Base-by-base conservation (phyloP, 75 land plant genomes). In the Cupressus sempervirens region DNA sequence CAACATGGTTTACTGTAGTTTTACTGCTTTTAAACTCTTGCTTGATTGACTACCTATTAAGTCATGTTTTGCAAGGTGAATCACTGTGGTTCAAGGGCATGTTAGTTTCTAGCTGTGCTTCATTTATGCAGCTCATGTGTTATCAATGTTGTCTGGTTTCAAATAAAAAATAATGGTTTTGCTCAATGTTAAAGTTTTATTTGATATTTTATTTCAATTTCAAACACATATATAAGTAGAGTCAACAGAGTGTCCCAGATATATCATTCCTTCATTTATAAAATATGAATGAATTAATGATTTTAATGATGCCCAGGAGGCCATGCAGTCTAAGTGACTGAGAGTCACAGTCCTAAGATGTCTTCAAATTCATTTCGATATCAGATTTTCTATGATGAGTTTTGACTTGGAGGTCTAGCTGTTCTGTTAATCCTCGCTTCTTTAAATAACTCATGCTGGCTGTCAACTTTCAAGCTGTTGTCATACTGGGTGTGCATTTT, bases 1-100 rank as follows among this genome's bases (percentile, higher is more conserved):
- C 50, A 45, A 45, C 81, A 79, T 79, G 79, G 10, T 14, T 45
- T 72, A 45, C 23, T 79, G 40, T 79, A 79, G 13, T 79, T 79
- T 4, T 79, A 45, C 29, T n/a, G 11, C 4, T 11, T 79, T 43
- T 20, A 10, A 45, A 45, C 12, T 43, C 13, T 32, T 45, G 48
- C 45, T 79, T 79, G 29, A 45, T 23, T 79, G 26, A 26, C 20
- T 43, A 30, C 48, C 45, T 41, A 30, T n/a, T 26, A 23, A 43
- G 26, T n/a, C 26, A 45, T 79, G 81, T 43, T 79, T 45, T 45
- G 30, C 29, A 43, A 45, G 32, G 23, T 38, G 0, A 43, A 79
- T 43, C 26, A 11, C 46, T 45, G 79, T 6, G 41, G 4, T 76
- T 76, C 26, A 26, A 29, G 46, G 46, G 15, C 45, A n/a, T 48